Percentiles rank a stretch among this genome's conserved stretches.
Conservation (phyloP, 352 stramenopile genomes). For the Phytophthora macrochlamydospora region DNA sequence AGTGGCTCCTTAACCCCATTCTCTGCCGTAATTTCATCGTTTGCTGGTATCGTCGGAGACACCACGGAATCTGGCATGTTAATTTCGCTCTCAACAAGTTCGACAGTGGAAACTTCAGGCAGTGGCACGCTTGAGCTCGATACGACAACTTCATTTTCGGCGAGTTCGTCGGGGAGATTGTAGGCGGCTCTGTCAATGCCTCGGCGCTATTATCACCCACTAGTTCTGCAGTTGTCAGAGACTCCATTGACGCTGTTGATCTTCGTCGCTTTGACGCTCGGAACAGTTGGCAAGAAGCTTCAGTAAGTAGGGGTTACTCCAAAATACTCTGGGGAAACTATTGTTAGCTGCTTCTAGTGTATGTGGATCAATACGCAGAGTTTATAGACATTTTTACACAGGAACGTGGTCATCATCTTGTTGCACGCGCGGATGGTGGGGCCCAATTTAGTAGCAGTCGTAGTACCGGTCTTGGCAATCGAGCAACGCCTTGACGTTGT, state of each 20-base stretch:
- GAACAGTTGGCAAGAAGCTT: too few species aligned
- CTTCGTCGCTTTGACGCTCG: too few species aligned
- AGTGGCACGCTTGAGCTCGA: too few species aligned
- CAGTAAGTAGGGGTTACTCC: neutral
- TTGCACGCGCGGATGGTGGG: neutral
- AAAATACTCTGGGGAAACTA: neutral
- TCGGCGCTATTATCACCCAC: too few species aligned
- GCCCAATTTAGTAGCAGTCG: slow-evolving; percentile 32
- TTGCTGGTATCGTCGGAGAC: neutral
- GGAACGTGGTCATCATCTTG: neutral
- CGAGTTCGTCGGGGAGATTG: too few species aligned
- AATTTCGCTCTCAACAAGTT: too few species aligned
- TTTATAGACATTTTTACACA: slow-evolving; percentile 10
- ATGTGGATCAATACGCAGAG: too few species aligned
- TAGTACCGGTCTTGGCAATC: slow-evolving; percentile 61
- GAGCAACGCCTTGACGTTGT: slow-evolving; percentile 77
- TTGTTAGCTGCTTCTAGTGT: neutral
- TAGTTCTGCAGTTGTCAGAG: too few species aligned
- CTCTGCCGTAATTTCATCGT: neutral
- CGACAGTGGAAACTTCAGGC: neutral
- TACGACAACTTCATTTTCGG: too few species aligned
- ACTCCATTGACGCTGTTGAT: too few species aligned
- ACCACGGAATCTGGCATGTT: too few species aligned
- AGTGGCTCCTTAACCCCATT: neutral
- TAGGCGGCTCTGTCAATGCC: too few species aligned